Conservation (phyloP, 2,329 filamentous ascomycete species). For the Aspergillus thermomutatus region DNA sequence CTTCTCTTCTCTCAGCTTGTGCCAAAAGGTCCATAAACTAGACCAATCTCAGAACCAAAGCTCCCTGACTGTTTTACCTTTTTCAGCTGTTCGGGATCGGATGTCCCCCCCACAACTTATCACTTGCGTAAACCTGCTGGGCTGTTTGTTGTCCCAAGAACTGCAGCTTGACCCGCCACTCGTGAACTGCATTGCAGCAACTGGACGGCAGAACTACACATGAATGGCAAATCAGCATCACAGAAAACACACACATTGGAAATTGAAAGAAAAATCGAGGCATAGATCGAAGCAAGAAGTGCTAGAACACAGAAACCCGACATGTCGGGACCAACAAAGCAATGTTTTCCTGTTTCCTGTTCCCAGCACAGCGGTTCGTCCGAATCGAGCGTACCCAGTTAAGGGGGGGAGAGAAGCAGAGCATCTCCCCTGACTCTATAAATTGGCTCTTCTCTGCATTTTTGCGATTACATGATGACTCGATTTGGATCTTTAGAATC, state of each 20-base stretch:
- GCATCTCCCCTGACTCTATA: neutral
- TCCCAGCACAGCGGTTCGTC: neutral
- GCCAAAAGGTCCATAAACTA: neutral
- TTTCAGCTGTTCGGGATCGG: slow-evolving; percentile 12
- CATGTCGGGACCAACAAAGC: neutral
- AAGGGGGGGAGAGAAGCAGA: neutral
- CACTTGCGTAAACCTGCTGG: slow-evolving; percentile 14
- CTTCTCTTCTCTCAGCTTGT: neutral
- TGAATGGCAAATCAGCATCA: slow-evolving; percentile 10
- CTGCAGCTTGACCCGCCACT: slow-evolving; percentile 30
- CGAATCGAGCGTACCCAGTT: neutral
- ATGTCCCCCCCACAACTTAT: slow-evolving; percentile 7
- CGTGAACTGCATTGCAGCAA: slow-evolving; percentile 24
- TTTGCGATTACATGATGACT: neutral
- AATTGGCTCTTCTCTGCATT: neutral
- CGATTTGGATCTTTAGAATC: neutral
- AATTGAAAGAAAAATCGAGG: neutral
- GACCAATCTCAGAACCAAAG: neutral
- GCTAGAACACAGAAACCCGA: neutral
- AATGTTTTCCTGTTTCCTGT: neutral
- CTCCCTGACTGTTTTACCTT: neutral
- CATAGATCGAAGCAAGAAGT: neutral
- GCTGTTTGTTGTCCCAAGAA: slow-evolving; percentile 22
- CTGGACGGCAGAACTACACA: slow-evolving; percentile 13
- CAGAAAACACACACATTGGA: neutral